A percentile compares a stretch with the other conserved stretches of the same genome.
Evolutionary conservation across 169 alveolate genomes (phyloP).

Genomic region (Miamiensis avidus): DNA sequence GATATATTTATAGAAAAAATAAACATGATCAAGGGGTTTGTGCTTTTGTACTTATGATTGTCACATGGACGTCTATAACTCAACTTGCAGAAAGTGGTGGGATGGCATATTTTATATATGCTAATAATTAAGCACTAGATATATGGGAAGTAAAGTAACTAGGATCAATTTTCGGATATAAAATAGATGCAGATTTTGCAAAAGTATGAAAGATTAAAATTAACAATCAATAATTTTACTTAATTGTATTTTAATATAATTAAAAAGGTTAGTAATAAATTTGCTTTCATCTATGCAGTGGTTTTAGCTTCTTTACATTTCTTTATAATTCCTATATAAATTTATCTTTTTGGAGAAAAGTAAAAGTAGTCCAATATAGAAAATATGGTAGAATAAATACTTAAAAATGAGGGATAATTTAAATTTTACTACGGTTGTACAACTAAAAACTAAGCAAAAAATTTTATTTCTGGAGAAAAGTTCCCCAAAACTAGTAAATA

Average conservation of each 20-base stretch:
- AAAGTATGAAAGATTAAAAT: no score
- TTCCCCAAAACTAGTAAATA: not conserved
- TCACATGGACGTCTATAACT: not conserved
- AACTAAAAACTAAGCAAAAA: not conserved
- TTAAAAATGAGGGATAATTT: not conserved
- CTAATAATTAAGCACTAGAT: not conserved
- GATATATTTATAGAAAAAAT: not conserved
- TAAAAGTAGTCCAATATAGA: no score
- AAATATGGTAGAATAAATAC: not conserved
- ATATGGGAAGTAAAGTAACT: not conserved
- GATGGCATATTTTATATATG: not conserved
- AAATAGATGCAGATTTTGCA: no score
- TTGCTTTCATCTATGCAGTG: no score
- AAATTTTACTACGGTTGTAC: not conserved
- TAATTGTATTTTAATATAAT: no score
- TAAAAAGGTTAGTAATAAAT: no score
- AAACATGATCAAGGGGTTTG: not conserved
- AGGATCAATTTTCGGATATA: not conserved
- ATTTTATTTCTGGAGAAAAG: no score
- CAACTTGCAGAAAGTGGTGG: not conserved
- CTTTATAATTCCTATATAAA: not conserved
- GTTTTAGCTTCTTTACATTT: no score
- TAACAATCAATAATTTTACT: no score
- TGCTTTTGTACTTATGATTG: not conserved
- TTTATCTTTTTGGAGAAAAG: no score